These are phyloP conservation scores for Neolentinus lepideus DNA, from an alignment of 1,284 basidiomycete species.

Conservation along the genomic window DNA sequence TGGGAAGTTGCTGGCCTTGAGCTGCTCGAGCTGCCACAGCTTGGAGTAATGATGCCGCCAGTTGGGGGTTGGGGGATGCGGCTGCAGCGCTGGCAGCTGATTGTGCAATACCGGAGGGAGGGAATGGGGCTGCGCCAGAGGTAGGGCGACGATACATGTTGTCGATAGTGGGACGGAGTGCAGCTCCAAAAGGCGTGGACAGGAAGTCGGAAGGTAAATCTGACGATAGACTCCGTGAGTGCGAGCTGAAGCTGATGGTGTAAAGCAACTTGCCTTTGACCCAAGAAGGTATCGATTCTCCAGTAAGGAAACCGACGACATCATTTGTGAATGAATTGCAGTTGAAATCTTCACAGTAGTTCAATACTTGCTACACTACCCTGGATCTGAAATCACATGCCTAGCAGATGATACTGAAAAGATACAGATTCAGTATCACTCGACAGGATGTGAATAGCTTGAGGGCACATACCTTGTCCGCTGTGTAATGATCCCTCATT, in stretches of 20 bases:
- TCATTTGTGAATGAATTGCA: constrained; percentile 93
- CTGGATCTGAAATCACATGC: constrained; percentile 26
- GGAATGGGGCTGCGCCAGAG: constrained; percentile 33
- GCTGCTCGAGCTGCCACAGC: constrained; percentile 53
- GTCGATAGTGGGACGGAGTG: constrained; percentile 83
- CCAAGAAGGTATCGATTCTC: constrained; percentile 69
- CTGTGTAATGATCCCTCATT: constrained; percentile 75
- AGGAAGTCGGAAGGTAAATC: constrained; percentile 87
- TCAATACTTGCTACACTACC: constrained; percentile 5
- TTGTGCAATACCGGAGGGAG: constrained; percentile 23
- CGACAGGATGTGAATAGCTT: background rate
- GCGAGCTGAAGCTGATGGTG: background rate
- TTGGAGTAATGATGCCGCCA: constrained; percentile 55
- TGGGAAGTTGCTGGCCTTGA: constrained; percentile 11
- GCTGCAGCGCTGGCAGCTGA: constrained; percentile 21
- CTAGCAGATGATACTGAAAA: constrained; percentile 85
- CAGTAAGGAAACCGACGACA: constrained; percentile 78
- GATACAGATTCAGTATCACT: background rate
- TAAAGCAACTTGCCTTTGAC: constrained; percentile 50
- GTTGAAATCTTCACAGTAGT: constrained; percentile 56
- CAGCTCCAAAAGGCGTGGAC: constrained; percentile 85
- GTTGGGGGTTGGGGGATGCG: constrained; percentile 37
- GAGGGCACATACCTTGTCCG: constrained; percentile 60
- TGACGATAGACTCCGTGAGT: constrained; percentile 20
- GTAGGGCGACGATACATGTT: constrained; percentile 66